Conservation (phyloP, 1,284 basidiomycete species). For the Neolentinus lepideus region DNA sequence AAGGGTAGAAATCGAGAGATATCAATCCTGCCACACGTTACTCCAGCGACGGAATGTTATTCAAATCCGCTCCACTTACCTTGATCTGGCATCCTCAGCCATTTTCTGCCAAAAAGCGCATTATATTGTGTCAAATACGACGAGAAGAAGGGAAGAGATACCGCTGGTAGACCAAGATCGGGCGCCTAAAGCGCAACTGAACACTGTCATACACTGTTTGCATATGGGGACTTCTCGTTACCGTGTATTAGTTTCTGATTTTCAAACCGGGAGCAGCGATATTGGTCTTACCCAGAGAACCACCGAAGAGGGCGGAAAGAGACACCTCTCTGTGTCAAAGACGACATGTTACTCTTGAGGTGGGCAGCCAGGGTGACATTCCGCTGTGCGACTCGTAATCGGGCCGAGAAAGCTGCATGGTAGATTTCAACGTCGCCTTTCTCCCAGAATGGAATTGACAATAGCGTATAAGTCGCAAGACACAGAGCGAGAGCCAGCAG, state of each 20-base stretch:
- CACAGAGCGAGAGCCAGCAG: too few species aligned
- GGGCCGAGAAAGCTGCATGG: too few species aligned
- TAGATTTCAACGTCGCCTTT: too few species aligned
- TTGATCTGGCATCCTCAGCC: conserved; percentile 16
- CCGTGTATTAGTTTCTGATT: conserved; percentile 8
- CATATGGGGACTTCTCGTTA: conserved; percentile 18
- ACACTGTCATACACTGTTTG: too few species aligned
- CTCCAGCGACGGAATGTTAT: not conserved
- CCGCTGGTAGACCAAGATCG: conserved; percentile 16
- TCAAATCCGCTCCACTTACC: conserved; percentile 8
- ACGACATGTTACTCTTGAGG: too few species aligned
- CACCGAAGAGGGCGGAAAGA: conserved; percentile 16
- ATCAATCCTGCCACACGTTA: conserved; percentile 13
- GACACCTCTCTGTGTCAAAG: not conserved
- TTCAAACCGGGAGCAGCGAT: not conserved
- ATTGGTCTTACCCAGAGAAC: conserved; percentile 16
- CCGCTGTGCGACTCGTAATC: too few species aligned
- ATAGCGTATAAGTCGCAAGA: too few species aligned
- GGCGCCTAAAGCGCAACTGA: conserved; percentile 12
- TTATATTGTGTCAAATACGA: not conserved
- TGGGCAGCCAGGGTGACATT: too few species aligned
- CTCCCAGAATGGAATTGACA: too few species aligned
- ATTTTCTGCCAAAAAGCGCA: conserved; percentile 9
- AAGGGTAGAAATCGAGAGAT: conserved; percentile 18
- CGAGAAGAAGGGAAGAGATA: conserved; percentile 11